Evolutionary conservation across 805 yeast genomes (phyloP).

Genomic region (Saccharomycopsis schoenii): DNA sequence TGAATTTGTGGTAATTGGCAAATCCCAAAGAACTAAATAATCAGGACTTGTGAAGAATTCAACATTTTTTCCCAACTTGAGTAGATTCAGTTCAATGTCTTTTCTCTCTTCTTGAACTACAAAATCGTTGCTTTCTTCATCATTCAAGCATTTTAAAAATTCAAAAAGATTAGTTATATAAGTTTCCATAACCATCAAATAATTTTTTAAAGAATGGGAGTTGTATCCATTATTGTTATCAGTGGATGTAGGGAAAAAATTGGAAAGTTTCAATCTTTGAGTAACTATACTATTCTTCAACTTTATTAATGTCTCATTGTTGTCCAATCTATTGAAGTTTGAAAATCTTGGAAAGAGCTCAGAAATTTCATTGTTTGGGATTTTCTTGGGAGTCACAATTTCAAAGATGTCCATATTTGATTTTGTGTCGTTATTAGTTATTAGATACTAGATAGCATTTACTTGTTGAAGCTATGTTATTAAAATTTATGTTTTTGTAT

Average conservation of each 20-base stretch:
- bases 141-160: background rate
- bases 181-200: conserved; percentile 2
- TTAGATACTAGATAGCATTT: background rate
- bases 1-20: conserved; percentile 4
- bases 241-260: background rate
- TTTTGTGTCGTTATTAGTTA: background rate
- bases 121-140: background rate
- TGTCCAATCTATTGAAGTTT: background rate
- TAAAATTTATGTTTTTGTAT: too few species aligned
- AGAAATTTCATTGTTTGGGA: background rate
- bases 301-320: background rate
- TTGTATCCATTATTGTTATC: background rate
- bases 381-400: background rate
- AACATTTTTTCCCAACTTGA: background rate
- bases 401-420: conserved; percentile 1
- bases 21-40: conserved; percentile 7
- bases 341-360: background rate
- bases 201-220: conserved; percentile 2
- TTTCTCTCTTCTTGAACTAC: background rate
- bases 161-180: conserved; percentile 4
- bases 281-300: background rate
- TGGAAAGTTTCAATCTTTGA: conserved; percentile 4
- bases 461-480: background rate
- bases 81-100: background rate
- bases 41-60: background rate